Base-by-base conservation (phyloP, 129 eudicot species). In the Saussurea involucrata region DNA sequence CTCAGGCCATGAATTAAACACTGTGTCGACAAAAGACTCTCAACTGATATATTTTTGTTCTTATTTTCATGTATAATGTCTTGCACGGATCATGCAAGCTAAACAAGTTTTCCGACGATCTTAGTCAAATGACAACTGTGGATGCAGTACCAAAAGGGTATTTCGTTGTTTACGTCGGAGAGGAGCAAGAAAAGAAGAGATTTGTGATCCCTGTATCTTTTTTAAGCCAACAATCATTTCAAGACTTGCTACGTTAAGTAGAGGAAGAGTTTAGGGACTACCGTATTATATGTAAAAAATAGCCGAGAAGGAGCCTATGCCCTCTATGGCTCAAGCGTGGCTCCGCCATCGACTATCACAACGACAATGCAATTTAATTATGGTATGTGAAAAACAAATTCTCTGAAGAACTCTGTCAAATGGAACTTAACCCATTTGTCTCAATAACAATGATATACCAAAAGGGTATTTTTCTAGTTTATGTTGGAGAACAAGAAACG, bases 401-500 rank as follows among this genome's bases (percentile, higher is more conserved):
- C 49, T 76, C 8, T 11, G 25, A 34, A 32, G 7, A 6, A 25
- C 32, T 4, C 3, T 40, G 49, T 10, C 49, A 40, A 40, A 40
- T 40, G 49, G 49, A 40, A 40, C 29, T 27, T 27, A 27, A 27
- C 17, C 49, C 18, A 2, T 0, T n/a, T n/a, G 9, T 46, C 66
- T 18, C 34, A 31, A 31, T 31, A 31, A 31, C 6, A 2, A 31
- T 31, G 34, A 31, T 31, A 78, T 85, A 0, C 84, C 89, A 8
- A 78, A 78, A 22, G 86, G 86, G 8, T 58, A 78, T 17, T 34
- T 82, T 49, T 74, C 76, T 17, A 28, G 79, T 85, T 0, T 85
- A 85, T 64, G 86, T 82, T 6, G 84, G 86, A 9, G 81, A 40
- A 29, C 17, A 5, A 7, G 77, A 85, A 27, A 81, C 57, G 85